These are phyloP conservation scores for Malania oleifera DNA, from an alignment of 164 flowering plant species.

Conservation along the genomic window DNA sequence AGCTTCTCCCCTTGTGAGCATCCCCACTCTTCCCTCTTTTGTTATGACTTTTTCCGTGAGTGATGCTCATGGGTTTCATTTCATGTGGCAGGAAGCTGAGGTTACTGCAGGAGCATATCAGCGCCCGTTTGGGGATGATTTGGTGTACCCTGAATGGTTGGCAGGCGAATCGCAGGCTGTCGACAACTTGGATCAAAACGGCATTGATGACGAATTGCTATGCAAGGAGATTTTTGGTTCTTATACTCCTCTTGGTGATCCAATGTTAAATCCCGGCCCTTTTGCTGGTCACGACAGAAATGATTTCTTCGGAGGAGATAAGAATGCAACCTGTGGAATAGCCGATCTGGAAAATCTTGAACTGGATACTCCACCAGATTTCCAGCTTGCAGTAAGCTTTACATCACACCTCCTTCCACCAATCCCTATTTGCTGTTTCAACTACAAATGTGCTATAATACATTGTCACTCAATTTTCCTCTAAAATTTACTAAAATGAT, in stretches of 20 bases:
- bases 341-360: slow-evolving; percentile 54
- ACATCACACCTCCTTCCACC: neutral
- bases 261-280: slow-evolving; percentile 17
- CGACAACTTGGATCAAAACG: slow-evolving; percentile 23
- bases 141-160: slow-evolving; percentile 30
- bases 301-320: slow-evolving; percentile 15
- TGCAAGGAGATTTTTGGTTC: slow-evolving; percentile 53
- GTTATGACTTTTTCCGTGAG: neutral
- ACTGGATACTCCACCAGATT: slow-evolving; percentile 56
- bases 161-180: slow-evolving; percentile 63
- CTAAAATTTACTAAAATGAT: neutral
- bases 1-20: slow-evolving; percentile 28
- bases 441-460: too few relatives aligned
- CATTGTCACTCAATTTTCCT: too few relatives aligned
- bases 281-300: slow-evolving; percentile 9
- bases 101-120: slow-evolving; percentile 15
- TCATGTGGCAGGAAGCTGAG: slow-evolving; percentile 30
- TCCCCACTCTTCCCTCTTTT: neutral
- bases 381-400: slow-evolving; percentile 45
- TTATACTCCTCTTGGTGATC: slow-evolving; percentile 16
- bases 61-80: neutral
- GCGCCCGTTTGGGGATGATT: slow-evolving; percentile 19
- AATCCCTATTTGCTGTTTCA: neutral
- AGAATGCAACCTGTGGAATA: slow-evolving; percentile 26
- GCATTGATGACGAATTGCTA: slow-evolving; percentile 28